Percentiles rank a stretch among this genome's conserved stretches.
phyloP scores from a whole-genome alignment of 495 filamentous ascomycete species.

The Rostrohypoxylon terebratum region DNA sequence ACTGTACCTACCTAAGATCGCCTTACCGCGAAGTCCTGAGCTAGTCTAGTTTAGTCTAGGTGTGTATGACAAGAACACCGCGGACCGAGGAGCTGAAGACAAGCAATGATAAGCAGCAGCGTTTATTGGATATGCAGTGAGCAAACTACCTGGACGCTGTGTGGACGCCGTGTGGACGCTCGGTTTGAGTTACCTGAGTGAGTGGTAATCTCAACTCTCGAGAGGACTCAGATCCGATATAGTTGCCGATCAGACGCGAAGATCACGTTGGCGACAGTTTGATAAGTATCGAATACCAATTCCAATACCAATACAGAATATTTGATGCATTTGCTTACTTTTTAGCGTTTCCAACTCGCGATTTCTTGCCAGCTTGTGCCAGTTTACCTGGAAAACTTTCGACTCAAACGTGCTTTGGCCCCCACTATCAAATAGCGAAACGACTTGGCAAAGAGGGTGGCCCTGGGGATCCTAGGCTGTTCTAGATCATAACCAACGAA shows the following conservation, averaged over 20 bases:
- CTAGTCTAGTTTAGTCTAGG: neutral
- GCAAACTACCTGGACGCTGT: neutral
- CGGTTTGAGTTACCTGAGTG: neutral
- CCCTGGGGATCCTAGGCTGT: slow-evolving; percentile 20
- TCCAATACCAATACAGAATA: too few relatives aligned
- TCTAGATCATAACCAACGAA: slow-evolving; percentile 16
- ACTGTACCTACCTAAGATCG: neutral
- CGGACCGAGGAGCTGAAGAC: neutral
- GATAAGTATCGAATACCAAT: slow-evolving; percentile 13
- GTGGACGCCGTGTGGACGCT: too few relatives aligned
- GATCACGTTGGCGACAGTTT: slow-evolving; percentile 18
- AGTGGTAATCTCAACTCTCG: neutral
- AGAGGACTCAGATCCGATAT: slow-evolving; percentile 28
- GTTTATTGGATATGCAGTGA: neutral
- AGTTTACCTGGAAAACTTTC: neutral
- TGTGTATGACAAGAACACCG: slow-evolving; percentile 1
- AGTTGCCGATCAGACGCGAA: slow-evolving; percentile 32
- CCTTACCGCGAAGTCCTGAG: neutral
- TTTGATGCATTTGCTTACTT: slow-evolving; percentile 15
- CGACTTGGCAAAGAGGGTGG: slow-evolving; percentile 24
- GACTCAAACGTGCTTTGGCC: slow-evolving; percentile 23
- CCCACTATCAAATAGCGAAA: slow-evolving; percentile 16
- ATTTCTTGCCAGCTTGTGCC: neutral
- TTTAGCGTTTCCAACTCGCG: slow-evolving; percentile 1
- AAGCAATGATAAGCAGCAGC: neutral